phyloP scores from a whole-genome alignment of 768 basidiomycete species.

The Suillus sp. region DNA sequence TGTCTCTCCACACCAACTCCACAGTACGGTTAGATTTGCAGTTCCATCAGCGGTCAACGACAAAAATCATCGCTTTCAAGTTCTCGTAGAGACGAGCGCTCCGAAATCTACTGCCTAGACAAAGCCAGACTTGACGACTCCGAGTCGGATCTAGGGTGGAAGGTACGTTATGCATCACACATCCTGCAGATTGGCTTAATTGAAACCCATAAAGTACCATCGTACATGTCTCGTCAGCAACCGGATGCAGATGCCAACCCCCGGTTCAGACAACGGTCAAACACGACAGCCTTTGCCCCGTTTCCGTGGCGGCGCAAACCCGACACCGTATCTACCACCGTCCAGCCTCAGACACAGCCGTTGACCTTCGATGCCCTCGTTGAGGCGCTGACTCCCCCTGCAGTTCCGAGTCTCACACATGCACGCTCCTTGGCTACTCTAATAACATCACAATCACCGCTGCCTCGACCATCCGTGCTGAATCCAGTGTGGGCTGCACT shows the following conservation, averaged over 20 bases:
- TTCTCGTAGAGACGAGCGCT: neutral
- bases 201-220: neutral
- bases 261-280: constrained; percentile 42
- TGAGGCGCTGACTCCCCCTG: constrained; percentile 48
- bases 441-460: constrained; percentile 54
- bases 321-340: constrained; percentile 32
- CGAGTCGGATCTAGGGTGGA: constrained; percentile 1
- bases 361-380: constrained; percentile 48
- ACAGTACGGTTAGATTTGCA: neutral
- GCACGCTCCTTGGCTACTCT: constrained; percentile 60
- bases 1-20: neutral
- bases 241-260: constrained; percentile 33
- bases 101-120: neutral
- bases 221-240: constrained; percentile 33
- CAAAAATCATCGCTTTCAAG: neutral
- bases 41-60: neutral
- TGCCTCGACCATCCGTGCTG: constrained; percentile 54
- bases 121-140: neutral
- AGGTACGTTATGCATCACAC: neutral
- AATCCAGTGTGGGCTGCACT: constrained; percentile 63
- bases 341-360: constrained; percentile 30
- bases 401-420: constrained; percentile 66
- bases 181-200: neutral
- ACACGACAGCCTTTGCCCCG: constrained; percentile 43
- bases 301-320: constrained; percentile 43